Base-by-base conservation (phyloP, 352 stramenopile genomes). In the Phytophthora fragariaefolia region DNA sequence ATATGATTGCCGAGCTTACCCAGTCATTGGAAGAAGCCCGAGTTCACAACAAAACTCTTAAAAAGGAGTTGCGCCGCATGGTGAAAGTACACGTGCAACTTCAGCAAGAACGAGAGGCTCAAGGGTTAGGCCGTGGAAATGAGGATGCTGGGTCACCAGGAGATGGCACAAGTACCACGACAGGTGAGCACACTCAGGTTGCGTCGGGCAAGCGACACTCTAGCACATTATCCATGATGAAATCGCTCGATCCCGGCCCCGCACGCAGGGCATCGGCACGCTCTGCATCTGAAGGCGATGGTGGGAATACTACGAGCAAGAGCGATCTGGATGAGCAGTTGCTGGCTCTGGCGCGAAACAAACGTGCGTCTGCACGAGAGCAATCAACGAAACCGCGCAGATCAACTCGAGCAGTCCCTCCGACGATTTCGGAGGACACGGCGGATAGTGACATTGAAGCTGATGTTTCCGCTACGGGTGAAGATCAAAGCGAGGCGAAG, bases 1-100 rank as follows among this genome's bases (percentile, higher is more conserved):
- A 86, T 26, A 62, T 92, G 13, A 79, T 95, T 43, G 73, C 81
- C 7, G 82, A 92, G 28, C 76, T 95, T 13, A 90, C 72, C 13
- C 79, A 73, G 13, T 90, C 83, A 7, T 80, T 95, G 8, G 84
- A 93, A 48, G 86, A 95, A 53, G 68, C 69, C 3, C 79, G 74
- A 7, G 10, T 90, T 40, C 76, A 90, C 67, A 95, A 95, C 66
- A 92, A 91, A 57, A 90, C 85, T 7, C 77, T 95, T 7, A 95
- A 93, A 71, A 95, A 92, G 50, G 84, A 95, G 36, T 72, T 95
- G 20, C 77, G 84, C 1, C 73, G 84, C 0, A 86, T 91, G 79
- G 71, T 90, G 9, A 91, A 90, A 59, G n/a, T 88, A 22, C 82
- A 91, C 13, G 69, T 87, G 3, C 58, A 74, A n/a, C 26, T 66